A percentile compares a stretch with the other conserved stretches of the same genome.
These are phyloP conservation scores for Ustilago hordei DNA, from an alignment of 1,284 basidiomycete genomes.

Conservation along the genomic window DNA sequence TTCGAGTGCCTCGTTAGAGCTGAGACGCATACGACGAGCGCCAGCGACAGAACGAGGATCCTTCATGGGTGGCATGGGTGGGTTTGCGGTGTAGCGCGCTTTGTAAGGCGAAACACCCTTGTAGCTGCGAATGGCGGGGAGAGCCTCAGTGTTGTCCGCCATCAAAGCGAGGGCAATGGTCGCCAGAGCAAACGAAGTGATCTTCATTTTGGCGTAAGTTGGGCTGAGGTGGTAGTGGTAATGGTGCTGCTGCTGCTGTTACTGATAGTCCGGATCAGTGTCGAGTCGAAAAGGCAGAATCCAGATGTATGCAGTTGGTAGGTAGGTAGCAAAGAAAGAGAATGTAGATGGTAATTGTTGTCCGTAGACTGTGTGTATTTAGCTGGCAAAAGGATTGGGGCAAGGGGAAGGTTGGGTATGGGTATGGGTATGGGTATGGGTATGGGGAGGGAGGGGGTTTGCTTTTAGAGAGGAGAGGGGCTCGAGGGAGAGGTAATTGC, in stretches of 20 bases:
- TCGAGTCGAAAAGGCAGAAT: not conserved
- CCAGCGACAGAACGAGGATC: constrained; percentile 42
- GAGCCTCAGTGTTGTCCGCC: constrained; percentile 42
- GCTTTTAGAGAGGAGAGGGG: constrained; percentile 14
- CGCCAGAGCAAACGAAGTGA: constrained; percentile 48
- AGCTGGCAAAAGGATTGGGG: not conserved
- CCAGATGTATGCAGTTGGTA: constrained; percentile 5
- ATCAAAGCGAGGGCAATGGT: constrained; percentile 50
- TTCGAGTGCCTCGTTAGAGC: constrained; percentile 38
- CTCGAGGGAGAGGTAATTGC: constrained; percentile 17
- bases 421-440: constrained; percentile 12
- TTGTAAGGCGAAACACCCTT: constrained; percentile 50
- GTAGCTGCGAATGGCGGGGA: constrained; percentile 46
- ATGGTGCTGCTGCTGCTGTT: constrained; percentile 5
- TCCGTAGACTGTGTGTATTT: constrained; percentile 8
- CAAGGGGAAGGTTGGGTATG: not conserved
- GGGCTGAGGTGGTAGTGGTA: not conserved
- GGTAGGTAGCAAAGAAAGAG: not conserved
- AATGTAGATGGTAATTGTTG: not conserved
- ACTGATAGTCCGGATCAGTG: constrained; percentile 23
- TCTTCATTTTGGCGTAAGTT: constrained; percentile 30
- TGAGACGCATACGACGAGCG: constrained; percentile 45
- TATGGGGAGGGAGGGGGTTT: constrained; percentile 2
- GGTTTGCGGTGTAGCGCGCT: constrained; percentile 32
- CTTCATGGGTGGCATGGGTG: constrained; percentile 20